phyloP scores from a whole-genome alignment of 2,329 filamentous ascomycete species.

The Zasmidium cellare region DNA sequence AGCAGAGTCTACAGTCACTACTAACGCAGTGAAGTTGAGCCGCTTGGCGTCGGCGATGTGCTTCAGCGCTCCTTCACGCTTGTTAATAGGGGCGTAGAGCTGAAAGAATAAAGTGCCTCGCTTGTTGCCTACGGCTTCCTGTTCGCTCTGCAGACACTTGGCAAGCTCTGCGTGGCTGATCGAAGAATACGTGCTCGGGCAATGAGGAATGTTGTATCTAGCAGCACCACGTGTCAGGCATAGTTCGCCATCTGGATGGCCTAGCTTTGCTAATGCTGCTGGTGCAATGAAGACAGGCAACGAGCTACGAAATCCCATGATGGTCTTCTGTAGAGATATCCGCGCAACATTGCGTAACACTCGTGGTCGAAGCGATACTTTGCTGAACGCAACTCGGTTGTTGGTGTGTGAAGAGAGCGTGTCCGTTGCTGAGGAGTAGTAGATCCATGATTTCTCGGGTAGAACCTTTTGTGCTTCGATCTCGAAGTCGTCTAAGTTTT shows the following conservation, averaged over 20 bases:
- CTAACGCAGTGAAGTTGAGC: conserved; percentile 32
- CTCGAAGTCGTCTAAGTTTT: neutral
- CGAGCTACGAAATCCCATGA: neutral
- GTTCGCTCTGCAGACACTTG: conserved; percentile 33
- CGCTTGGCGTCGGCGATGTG: neutral
- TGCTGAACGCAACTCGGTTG: neutral
- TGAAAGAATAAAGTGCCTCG: conserved; percentile 39
- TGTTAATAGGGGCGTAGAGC: conserved; percentile 27
- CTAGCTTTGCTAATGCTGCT: conserved; percentile 83
- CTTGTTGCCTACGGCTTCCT: conserved; percentile 19
- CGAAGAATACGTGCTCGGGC: neutral
- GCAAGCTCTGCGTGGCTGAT: conserved; percentile 34
- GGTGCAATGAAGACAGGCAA: neutral
- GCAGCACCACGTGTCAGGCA: conserved; percentile 50
- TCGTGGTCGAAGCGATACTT: neutral
- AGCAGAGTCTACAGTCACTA: conserved; percentile 33
- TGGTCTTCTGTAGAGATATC: neutral
- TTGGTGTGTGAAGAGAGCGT: neutral
- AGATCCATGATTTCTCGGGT: conserved; percentile 11
- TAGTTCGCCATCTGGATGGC: conserved; percentile 52
- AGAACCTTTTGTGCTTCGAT: conserved; percentile 1
- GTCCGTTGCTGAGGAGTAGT: conserved; percentile 1
- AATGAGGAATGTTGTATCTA: neutral
- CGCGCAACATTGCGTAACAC: neutral
- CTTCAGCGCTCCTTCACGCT: neutral